These are phyloP conservation scores for Microbotryomycetes sp. DNA, from an alignment of 1,284 basidiomycete genomes.

Conservation along the genomic window DNA sequence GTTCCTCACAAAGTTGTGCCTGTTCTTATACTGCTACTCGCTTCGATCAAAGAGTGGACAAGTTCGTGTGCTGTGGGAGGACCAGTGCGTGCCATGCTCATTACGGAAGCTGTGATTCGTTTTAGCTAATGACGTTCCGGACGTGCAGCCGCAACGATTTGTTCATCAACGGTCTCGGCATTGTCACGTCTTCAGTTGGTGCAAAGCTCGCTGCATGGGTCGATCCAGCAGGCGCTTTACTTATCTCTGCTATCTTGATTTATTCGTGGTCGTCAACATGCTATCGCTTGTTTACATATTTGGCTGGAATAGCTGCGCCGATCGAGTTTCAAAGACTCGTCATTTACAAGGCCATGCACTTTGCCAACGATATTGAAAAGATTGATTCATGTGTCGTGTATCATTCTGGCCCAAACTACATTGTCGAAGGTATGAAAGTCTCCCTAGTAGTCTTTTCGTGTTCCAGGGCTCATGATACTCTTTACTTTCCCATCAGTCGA, in stretches of 20 bases:
- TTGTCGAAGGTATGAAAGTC: not conserved
- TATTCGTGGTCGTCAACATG: conserved; percentile 52
- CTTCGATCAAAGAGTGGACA: conserved; percentile 76
- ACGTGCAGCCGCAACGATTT: conserved; percentile 31
- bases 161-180: conserved; percentile 52
- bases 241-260: conserved; percentile 49
- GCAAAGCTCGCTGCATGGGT: conserved; percentile 80
- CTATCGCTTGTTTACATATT: conserved; percentile 71
- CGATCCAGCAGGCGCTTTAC: conserved; percentile 76
- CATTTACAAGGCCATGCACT: conserved; percentile 83
- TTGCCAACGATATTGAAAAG: conserved; percentile 73
- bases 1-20: conserved; percentile 70
- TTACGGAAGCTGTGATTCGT: not conserved
- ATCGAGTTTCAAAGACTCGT: conserved; percentile 83
- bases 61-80: conserved; percentile 89
- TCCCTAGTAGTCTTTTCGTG: no score
- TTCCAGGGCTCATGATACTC: no score
- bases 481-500: no score
- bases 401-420: conserved; percentile 57
- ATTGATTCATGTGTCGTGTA: conserved; percentile 66
- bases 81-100: conserved; percentile 51
- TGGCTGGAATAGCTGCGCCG: conserved; percentile 86
- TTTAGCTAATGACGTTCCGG: conserved; percentile 12
- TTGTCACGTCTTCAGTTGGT: conserved; percentile 81
- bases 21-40: conserved; percentile 81